phyloP scores from a whole-genome alignment of 176 grass and related monocot species.

The Aegilops speltoides region DNA sequence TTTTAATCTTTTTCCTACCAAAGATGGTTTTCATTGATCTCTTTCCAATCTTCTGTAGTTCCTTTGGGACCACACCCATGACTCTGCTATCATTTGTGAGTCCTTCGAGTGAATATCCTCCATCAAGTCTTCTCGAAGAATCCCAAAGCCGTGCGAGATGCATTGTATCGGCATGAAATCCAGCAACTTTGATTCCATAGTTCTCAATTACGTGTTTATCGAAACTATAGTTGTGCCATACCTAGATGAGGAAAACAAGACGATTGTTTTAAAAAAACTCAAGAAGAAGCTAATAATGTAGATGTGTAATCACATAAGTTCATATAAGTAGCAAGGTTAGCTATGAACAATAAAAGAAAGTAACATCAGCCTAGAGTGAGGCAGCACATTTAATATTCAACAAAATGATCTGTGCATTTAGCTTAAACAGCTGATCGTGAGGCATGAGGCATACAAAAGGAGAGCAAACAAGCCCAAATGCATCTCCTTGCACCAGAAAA shows the following conservation, averaged over 20 bases:
- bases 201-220: slow-evolving; percentile 91
- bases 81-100: slow-evolving; percentile 78
- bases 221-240: slow-evolving; percentile 99
- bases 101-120: slow-evolving; percentile 98
- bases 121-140: slow-evolving; percentile 72
- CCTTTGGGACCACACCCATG: slow-evolving; percentile 57
- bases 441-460: not conserved
- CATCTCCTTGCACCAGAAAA: not conserved
- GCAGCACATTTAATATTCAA: not conserved
- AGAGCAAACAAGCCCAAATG: not conserved
- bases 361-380: not conserved
- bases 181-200: slow-evolving; percentile 81
- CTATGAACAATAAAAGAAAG: not conserved
- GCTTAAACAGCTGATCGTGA: not conserved
- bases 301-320: slow-evolving; percentile 6
- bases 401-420: not conserved
- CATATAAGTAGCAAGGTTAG: slow-evolving; percentile 11
- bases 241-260: slow-evolving; percentile 50
- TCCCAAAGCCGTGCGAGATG: slow-evolving; percentile 95
- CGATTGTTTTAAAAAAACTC: slow-evolving; percentile 20
- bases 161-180: slow-evolving; percentile 99
- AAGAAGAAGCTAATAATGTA: slow-evolving; percentile 8
- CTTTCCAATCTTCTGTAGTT: slow-evolving; percentile 64
- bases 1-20: slow-evolving; percentile 87
- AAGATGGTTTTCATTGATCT: slow-evolving; percentile 98